These are phyloP conservation scores for Clonostachys chloroleuca DNA, from an alignment of 2,329 filamentous ascomycete genomes.

Conservation along the genomic window DNA sequence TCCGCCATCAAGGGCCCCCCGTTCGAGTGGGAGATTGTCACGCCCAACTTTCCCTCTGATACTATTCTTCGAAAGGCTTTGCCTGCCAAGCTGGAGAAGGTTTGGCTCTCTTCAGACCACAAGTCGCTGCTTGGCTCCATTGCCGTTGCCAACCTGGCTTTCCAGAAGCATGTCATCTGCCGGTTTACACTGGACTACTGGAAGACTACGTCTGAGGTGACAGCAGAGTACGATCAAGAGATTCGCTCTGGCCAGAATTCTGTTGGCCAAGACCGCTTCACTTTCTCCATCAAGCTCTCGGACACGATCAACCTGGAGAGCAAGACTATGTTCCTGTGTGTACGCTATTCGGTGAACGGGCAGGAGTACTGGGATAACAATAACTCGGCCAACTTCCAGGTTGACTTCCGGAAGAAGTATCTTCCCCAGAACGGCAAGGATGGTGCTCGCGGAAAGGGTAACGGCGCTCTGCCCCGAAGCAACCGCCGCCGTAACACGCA, in stretches of 20 bases:
- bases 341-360: conserved; percentile 80
- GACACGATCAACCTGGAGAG: conserved; percentile 87
- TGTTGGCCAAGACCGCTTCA: conserved; percentile 80
- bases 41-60: conserved; percentile 72
- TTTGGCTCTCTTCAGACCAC: conserved; percentile 85
- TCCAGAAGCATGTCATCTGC: conserved; percentile 84
- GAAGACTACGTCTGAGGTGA: conserved; percentile 95
- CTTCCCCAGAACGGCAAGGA: conserved; percentile 58
- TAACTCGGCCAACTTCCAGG: conserved; percentile 77
- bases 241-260: conserved; percentile 61
- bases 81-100: conserved; percentile 76
- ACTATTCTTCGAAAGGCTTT: conserved; percentile 50
- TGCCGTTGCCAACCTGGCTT: conserved; percentile 82
- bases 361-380: conserved; percentile 98
- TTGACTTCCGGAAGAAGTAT: conserved; percentile 83
- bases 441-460: conserved; percentile 41
- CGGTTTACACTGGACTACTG: conserved; percentile 97
- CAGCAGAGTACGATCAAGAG: conserved; percentile 82
- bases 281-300: conserved; percentile 88
- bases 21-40: conserved; percentile 83
- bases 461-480: conserved; percentile 62
- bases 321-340: conserved; percentile 89
- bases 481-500: conserved; percentile 44
- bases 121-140: conserved; percentile 81
- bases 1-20: conserved; percentile 36